Evolutionary conservation across 768 basidiomycete genomes (phyloP), one percentile per base, ranked within the genome.

Genomic region (Naganishia friedmannii): DNA sequence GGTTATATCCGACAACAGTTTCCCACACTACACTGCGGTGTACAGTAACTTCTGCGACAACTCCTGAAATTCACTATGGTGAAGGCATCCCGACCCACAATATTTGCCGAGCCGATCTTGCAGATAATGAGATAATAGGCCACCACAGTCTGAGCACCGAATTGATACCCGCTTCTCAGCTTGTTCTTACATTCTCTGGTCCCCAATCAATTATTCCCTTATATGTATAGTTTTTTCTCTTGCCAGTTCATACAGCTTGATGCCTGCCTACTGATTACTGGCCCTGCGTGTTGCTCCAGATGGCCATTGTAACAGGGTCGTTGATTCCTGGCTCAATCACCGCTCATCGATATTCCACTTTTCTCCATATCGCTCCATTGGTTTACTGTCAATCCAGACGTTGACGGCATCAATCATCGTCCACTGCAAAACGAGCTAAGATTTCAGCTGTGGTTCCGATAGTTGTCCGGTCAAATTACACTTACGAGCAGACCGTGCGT

Each of bases 401-500:
- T 77, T 74, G 0, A 78, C 77, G 31, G 71, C 74, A 68, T 96
- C 93, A 79, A 93, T 93, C 71, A 96, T 84, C 9, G 93, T 95
- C 93, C 93, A 96, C 63, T 71, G 34, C 13, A 34, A 53, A 34
- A 13, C 19, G 4, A 12, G 10, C 45, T 2, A 10, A 3, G 17
- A 34, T 29, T 3, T 32, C 10, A 56, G 13, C 32, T 32, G 17
- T 42, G 31, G 3, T 2, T 21, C 21, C 21, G 7, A 53, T 31
- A 39, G 7, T 6, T 34, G 29, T 21, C 4, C 1, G 1, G 21
- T 39, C 5, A 45, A 34, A 8, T 21, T n/a, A 9, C 39, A 53
- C 70, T 56, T 53, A 71, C 70, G 15, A 94, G 84, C 46, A 95
- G 84, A 26, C 94, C 94, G 74, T 96, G 94, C 8, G 93, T 95